Evolutionary conservation across 2,329 filamentous ascomycete genomes (phyloP).

Genomic region (Aspergillus unguis): DNA sequence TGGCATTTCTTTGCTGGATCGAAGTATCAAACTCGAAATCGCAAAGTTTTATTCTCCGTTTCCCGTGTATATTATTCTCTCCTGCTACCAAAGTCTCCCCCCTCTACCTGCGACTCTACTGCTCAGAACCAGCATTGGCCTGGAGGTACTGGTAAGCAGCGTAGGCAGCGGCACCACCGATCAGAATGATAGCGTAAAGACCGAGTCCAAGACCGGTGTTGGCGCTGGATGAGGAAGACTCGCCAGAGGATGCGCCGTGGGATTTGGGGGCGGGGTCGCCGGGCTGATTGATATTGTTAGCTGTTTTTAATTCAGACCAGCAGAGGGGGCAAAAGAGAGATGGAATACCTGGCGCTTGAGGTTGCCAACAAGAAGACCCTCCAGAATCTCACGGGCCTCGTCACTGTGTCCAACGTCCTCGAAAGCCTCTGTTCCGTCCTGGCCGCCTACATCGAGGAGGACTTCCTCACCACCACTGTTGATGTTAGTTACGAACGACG

Average conservation of each 20-base stretch:
- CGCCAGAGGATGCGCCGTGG: conserved; percentile 48
- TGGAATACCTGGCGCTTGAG: conserved; percentile 74
- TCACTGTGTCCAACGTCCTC: conserved; percentile 99
- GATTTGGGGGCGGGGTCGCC: conserved; percentile 74
- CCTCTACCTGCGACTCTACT: conserved; percentile 16
- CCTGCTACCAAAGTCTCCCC: not conserved
- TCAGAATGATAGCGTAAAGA: conserved; percentile 74
- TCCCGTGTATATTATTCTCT: not conserved
- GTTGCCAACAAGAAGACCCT: conserved; percentile 67
- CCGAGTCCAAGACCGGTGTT: conserved; percentile 63
- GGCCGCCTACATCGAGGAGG: conserved; percentile 88
- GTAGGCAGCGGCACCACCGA: conserved; percentile 75
- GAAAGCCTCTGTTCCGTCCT: conserved; percentile 96
- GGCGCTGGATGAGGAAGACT: conserved; percentile 27
- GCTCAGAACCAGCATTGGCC: conserved; percentile 29
- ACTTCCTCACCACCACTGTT: conserved; percentile 95
- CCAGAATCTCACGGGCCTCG: conserved; percentile 92
- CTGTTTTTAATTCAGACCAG: not conserved
- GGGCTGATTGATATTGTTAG: conserved; percentile 42
- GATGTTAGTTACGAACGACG: not conserved
- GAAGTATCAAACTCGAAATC: too few relatives aligned
- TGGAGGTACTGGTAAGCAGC: conserved; percentile 82
- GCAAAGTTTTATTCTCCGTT: not conserved
- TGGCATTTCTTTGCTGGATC: conserved; percentile 1
- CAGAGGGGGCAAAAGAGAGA: not conserved